Evolutionary conservation across 2,329 filamentous ascomycete species (phyloP).

Genomic region (Aspergillus caelatus): DNA sequence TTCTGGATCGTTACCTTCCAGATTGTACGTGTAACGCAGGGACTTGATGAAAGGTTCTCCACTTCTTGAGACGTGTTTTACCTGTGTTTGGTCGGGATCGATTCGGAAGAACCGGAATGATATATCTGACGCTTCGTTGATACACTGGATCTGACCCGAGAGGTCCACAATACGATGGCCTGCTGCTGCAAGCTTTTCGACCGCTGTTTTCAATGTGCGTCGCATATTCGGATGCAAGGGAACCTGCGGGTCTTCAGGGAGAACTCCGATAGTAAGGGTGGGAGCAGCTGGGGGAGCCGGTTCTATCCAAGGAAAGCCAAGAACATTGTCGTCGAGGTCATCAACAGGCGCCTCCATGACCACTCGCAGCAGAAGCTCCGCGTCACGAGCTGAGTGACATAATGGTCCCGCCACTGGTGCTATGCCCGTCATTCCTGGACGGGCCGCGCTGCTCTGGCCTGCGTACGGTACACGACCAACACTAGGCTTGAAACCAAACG

Average conservation of each 20-base stretch:
- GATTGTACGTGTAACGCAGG: constrained; percentile 16
- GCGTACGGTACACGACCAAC: constrained; percentile 52
- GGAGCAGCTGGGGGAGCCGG: background rate
- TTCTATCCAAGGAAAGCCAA: constrained; percentile 18
- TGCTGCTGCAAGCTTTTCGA: constrained; percentile 19
- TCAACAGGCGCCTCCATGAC: constrained; percentile 10
- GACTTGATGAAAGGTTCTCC: background rate
- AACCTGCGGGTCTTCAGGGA: constrained; percentile 22
- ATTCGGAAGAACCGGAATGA: constrained; percentile 25
- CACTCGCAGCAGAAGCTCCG: constrained; percentile 16
- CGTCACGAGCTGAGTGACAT: constrained; percentile 18
- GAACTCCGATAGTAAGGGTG: constrained; percentile 21
- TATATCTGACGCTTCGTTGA: constrained; percentile 11
- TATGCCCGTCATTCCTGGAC: constrained; percentile 23
- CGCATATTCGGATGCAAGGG: constrained; percentile 28
- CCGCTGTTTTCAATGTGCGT: constrained; percentile 17
- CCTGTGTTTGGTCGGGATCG: background rate
- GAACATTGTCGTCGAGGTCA: constrained; percentile 17
- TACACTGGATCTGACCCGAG: constrained; percentile 8
- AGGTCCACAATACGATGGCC: constrained; percentile 26
- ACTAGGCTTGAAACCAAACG: constrained; percentile 51
- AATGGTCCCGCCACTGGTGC: constrained; percentile 25
- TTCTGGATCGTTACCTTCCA: constrained; percentile 11
- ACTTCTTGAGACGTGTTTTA: background rate
- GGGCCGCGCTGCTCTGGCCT: constrained; percentile 40